phyloP scores from a whole-genome alignment of 768 basidiomycete genomes.

The Suillus tomentosus region DNA sequence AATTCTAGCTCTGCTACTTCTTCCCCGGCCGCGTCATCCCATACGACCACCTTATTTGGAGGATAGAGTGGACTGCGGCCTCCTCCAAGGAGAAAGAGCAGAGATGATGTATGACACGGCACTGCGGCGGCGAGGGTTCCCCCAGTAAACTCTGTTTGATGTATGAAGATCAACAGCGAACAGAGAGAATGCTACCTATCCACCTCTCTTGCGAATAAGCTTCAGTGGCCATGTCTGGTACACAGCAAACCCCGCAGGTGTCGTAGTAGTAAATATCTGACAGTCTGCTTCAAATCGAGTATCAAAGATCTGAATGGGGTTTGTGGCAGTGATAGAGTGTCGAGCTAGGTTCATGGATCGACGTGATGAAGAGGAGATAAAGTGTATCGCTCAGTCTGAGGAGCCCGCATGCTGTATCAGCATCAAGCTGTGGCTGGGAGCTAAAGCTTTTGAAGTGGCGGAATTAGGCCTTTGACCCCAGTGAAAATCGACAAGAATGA shows the following conservation, averaged over 20 bases:
- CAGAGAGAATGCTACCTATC: constrained; percentile 16
- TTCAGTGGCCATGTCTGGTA: constrained; percentile 76
- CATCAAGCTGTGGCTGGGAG: constrained; percentile 13
- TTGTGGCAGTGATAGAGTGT: constrained; percentile 77
- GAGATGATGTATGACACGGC: constrained; percentile 78
- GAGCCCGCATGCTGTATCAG: constrained; percentile 20
- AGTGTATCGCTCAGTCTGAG: constrained; percentile 7
- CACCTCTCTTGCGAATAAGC: constrained; percentile 83
- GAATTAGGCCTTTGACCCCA: neutral
- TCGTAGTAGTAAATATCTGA: constrained; percentile 78
- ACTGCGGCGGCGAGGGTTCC: constrained; percentile 78
- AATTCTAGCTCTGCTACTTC: constrained; percentile 92
- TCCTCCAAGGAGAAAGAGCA: constrained; percentile 86
- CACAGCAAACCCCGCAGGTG: constrained; percentile 80
- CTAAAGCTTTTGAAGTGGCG: constrained; percentile 10
- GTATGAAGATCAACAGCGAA: constrained; percentile 21
- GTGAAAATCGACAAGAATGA: no score
- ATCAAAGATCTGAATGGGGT: constrained; percentile 74
- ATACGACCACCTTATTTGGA: constrained; percentile 88
- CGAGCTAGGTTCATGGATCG: constrained; percentile 81
- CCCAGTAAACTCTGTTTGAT: constrained; percentile 63
- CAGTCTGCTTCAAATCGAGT: constrained; percentile 80
- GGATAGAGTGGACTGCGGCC: constrained; percentile 88
- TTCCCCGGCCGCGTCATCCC: constrained; percentile 76
- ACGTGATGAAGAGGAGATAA: constrained; percentile 19